These are phyloP conservation scores for Ophiocordyceps australis DNA, from an alignment of 2,329 filamentous ascomycete species.

Conservation along the genomic window DNA sequence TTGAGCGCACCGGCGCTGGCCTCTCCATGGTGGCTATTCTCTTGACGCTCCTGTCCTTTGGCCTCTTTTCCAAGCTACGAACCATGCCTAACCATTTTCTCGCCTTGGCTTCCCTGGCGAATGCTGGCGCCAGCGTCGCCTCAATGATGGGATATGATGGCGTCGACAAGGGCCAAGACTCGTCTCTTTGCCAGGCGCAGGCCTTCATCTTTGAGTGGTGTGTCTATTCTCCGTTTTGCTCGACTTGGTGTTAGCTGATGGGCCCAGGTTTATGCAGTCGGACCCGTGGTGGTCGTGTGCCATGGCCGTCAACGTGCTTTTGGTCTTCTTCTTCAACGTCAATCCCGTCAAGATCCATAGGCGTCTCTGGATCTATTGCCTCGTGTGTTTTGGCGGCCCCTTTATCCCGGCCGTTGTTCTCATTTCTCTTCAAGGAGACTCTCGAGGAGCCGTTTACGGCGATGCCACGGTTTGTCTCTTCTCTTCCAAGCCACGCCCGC, in stretches of 20 bases:
- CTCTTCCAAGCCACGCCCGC: too few relatives aligned
- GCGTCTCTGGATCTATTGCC: slow-evolving; percentile 51
- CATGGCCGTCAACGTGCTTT: slow-evolving; percentile 68
- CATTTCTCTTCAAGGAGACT: slow-evolving; percentile 32
- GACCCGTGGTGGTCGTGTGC: slow-evolving; percentile 63
- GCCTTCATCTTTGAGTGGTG: slow-evolving; percentile 49
- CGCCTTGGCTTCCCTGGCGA: slow-evolving; percentile 16
- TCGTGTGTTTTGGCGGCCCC: slow-evolving; percentile 53
- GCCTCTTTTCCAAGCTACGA: slow-evolving; percentile 28
- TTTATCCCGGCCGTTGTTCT: slow-evolving; percentile 47
- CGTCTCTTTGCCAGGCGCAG: slow-evolving; percentile 41
- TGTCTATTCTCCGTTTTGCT: slow-evolving; percentile 14
- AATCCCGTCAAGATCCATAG: slow-evolving; percentile 45
- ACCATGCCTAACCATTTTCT: slow-evolving; percentile 37
- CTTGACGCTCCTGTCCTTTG: slow-evolving; percentile 29
- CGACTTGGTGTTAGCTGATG: slow-evolving; percentile 1
- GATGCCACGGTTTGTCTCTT: slow-evolving; percentile 30
- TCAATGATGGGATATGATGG: slow-evolving; percentile 55
- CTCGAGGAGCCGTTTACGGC: slow-evolving; percentile 27
- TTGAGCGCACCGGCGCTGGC: slow-evolving; percentile 34
- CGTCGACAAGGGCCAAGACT: slow-evolving; percentile 31
- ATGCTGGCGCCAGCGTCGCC: slow-evolving; percentile 37
- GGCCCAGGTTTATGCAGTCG: slow-evolving; percentile 52
- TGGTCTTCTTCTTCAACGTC: slow-evolving; percentile 41
- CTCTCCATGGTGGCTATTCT: slow-evolving; percentile 32